Conservation (phyloP, 2,329 filamentous ascomycete species). For the Colletotrichum tanaceti region DNA sequence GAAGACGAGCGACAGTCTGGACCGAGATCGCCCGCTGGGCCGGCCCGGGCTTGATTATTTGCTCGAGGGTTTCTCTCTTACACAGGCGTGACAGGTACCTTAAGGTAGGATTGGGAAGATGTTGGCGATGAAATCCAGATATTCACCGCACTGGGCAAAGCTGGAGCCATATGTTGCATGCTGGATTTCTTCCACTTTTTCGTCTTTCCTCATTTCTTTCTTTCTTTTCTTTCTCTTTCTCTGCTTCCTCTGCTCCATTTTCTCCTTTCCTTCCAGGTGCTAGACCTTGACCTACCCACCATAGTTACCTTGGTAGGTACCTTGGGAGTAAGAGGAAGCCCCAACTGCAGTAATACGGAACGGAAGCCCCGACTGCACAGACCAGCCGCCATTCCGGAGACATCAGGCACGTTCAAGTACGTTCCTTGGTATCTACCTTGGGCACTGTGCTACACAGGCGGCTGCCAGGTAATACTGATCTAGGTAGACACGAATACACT, state of each 20-base stretch:
- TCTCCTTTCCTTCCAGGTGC: background rate
- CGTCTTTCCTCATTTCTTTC: background rate
- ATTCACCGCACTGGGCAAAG: background rate
- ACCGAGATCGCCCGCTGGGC: conserved; percentile 34
- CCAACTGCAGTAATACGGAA: too few relatives aligned
- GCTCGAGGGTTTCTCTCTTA: background rate
- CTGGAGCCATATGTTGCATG: background rate
- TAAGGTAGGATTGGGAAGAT: background rate
- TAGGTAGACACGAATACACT: background rate
- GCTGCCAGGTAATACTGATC: too few relatives aligned
- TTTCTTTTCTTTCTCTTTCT: too few relatives aligned
- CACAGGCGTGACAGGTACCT: too few relatives aligned
- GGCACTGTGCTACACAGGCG: too few relatives aligned
- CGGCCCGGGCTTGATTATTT: conserved; percentile 23
- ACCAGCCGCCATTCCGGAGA: too few relatives aligned
- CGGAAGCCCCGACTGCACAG: too few relatives aligned
- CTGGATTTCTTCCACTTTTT: background rate
- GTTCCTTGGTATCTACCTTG: too few relatives aligned
- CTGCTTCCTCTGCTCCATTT: background rate
- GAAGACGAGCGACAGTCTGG: conserved; percentile 11
- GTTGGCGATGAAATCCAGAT: background rate
- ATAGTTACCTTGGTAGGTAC: too few relatives aligned
- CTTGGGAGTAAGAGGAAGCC: too few relatives aligned
- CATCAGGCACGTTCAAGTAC: too few relatives aligned
- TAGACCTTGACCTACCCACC: background rate